These are phyloP conservation scores for Nitzschia sp. DNA, from an alignment of 108 stramenopile genomes.

Conservation along the genomic window DNA sequence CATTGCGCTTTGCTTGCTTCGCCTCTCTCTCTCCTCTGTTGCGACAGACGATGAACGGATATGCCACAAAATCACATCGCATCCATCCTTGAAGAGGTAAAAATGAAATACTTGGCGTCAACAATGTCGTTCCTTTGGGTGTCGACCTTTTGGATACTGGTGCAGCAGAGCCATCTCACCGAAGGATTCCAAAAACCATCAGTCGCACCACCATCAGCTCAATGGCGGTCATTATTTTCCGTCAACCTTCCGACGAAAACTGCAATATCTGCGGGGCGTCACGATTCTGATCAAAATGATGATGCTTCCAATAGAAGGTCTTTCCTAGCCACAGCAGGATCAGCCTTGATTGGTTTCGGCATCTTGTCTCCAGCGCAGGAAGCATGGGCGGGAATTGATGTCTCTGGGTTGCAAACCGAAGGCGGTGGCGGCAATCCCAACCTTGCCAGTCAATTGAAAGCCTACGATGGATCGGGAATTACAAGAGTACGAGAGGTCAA, in stretches of 20 bases:
- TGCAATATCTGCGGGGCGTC: too few relatives aligned
- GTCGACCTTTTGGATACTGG: too few relatives aligned
- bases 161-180: too few relatives aligned
- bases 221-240: too few relatives aligned
- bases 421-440: slow-evolving; percentile 24
- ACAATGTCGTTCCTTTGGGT: too few relatives aligned
- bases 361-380: slow-evolving; percentile 2
- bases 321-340: neutral
- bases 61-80: neutral
- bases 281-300: neutral
- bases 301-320: slow-evolving; percentile 6
- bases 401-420: slow-evolving; percentile 30
- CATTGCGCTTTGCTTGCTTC: too few relatives aligned
- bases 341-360: neutral
- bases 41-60: neutral
- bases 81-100: too few relatives aligned
- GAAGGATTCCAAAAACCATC: too few relatives aligned
- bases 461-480: slow-evolving; percentile 39
- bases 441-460: slow-evolving; percentile 34
- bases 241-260: too few relatives aligned
- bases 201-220: too few relatives aligned
- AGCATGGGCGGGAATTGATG: slow-evolving; percentile 41
- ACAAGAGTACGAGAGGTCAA: slow-evolving; percentile 28
- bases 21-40: too few relatives aligned
- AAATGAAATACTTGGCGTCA: too few relatives aligned